Evolutionary conservation across 192 early-diverging fungal genomes (phyloP).

Genomic region (Podila horticola): DNA sequence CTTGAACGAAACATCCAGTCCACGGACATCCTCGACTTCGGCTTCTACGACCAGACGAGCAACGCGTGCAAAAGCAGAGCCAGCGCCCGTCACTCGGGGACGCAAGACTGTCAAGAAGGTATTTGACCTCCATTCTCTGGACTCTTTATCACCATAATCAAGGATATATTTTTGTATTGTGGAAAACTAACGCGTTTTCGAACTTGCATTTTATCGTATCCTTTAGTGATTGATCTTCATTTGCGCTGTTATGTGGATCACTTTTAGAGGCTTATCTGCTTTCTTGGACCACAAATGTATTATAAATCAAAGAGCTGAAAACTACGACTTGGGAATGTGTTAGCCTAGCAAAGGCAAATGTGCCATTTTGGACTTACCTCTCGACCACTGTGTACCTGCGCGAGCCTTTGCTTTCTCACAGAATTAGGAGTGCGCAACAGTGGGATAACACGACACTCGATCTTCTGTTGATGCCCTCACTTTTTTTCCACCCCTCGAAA

Average conservation of each 20-base stretch:
- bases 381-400: background rate
- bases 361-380: background rate
- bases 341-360: background rate
- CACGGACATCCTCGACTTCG: constrained; percentile 28
- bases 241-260: too few species aligned
- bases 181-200: too few species aligned
- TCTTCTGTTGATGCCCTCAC: background rate
- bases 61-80: constrained; percentile 35
- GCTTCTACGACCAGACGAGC: constrained; percentile 19
- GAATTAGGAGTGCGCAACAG: background rate
- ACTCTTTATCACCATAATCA: too few species aligned
- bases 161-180: too few species aligned
- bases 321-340: too few species aligned
- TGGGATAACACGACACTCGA: background rate
- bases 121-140: background rate
- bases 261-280: too few species aligned
- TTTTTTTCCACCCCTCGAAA: constrained; percentile 1
- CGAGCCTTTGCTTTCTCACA: background rate
- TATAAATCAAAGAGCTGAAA: too few species aligned
- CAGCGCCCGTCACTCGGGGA: constrained; percentile 24
- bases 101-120: constrained; percentile 51
- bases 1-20: constrained; percentile 47
- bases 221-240: too few species aligned
- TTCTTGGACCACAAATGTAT: too few species aligned
- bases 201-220: too few species aligned